These are phyloP conservation scores for Phialocephala subalpina DNA, from an alignment of 2,329 filamentous ascomycete species.

Conservation along the genomic window DNA sequence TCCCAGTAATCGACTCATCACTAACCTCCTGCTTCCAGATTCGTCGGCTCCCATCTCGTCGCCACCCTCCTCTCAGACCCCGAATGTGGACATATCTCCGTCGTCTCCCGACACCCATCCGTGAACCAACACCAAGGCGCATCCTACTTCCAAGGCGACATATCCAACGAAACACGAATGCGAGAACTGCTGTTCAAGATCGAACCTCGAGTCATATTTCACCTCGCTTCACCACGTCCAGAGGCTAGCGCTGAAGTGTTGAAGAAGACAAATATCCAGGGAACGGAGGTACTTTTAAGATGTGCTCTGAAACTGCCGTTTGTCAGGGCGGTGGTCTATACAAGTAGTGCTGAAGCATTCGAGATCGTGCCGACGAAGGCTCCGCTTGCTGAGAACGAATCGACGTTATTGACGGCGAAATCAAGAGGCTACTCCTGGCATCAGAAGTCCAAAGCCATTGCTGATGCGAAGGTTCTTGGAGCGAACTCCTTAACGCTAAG, in stretches of 20 bases:
- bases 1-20: neutral
- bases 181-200: slow-evolving; percentile 34
- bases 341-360: slow-evolving; percentile 43
- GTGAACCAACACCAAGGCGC: slow-evolving; percentile 38
- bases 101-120: slow-evolving; percentile 41
- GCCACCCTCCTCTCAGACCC: slow-evolving; percentile 37
- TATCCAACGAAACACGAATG: slow-evolving; percentile 37
- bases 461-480: slow-evolving; percentile 41
- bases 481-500: slow-evolving; percentile 40
- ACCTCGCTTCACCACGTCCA: slow-evolving; percentile 43
- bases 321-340: slow-evolving; percentile 45
- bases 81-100: slow-evolving; percentile 35
- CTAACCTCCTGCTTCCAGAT: slow-evolving; percentile 29
- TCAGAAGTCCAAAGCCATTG: slow-evolving; percentile 45
- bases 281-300: slow-evolving; percentile 42
- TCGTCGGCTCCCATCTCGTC: slow-evolving; percentile 46
- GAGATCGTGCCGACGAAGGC: slow-evolving; percentile 36
- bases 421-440: slow-evolving; percentile 37
- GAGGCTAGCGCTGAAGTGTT: slow-evolving; percentile 35
- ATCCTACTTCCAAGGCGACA: slow-evolving; percentile 40
- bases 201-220: slow-evolving; percentile 44
- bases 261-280: slow-evolving; percentile 43
- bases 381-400: slow-evolving; percentile 37
- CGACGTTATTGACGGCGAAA: slow-evolving; percentile 35
- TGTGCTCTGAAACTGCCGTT: slow-evolving; percentile 31